Base-by-base conservation (phyloP, 75 land plant genomes). In the Pinus taeda region DNA sequence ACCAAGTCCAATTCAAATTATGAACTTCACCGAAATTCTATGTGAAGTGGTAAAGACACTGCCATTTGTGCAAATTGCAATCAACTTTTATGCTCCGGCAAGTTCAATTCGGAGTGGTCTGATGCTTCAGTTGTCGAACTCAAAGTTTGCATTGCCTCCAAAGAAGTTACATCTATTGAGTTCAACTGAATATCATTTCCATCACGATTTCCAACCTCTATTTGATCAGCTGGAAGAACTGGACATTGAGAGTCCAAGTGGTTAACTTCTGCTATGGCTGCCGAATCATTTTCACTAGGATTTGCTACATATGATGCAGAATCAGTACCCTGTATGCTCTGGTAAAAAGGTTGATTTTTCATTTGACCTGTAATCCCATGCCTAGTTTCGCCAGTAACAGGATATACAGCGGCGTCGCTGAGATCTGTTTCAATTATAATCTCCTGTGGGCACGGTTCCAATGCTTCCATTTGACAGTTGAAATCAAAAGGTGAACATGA, bases 101-200 rank as follows among this genome's bases (percentile, higher is more conserved):
- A 18, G 6, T 69, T 69, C 36, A 36, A 69, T 69, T 45, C 37
- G 11, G 22, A n/a, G 53, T 69, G 49, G 20, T 69, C 71, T 39
- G 71, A 42, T 36, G 22, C 49, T 69, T 18, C 49, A 69, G 11
- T 42, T 20, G 22, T 69, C 4, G n/a, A 69, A 69, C 49, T 69
- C 53, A 69, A 37, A 69, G 37, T 69, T 42, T 69, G 71, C 21
- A 69, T 69, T 45, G 17, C 42, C 12, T 69, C 71, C 42, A 36
- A n/a, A 9, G n/a, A 39, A 69, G 49, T 69, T 69, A 37, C 49
- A 20, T 69, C 71, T 39, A 45, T n/a, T 42, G 71, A 69, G 71
- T 20, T 69, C 53, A 69, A 42, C 71, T 69, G 71, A 69, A n/a
- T 22, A 69, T 7, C n/a, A 20, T 17, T 33, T 69, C 53, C 53